A percentile compares a stretch with the other conserved stretches of the same genome.
phyloP scores from a whole-genome alignment of 2,329 filamentous ascomycete species.

The Colletotrichum costaricense region DNA sequence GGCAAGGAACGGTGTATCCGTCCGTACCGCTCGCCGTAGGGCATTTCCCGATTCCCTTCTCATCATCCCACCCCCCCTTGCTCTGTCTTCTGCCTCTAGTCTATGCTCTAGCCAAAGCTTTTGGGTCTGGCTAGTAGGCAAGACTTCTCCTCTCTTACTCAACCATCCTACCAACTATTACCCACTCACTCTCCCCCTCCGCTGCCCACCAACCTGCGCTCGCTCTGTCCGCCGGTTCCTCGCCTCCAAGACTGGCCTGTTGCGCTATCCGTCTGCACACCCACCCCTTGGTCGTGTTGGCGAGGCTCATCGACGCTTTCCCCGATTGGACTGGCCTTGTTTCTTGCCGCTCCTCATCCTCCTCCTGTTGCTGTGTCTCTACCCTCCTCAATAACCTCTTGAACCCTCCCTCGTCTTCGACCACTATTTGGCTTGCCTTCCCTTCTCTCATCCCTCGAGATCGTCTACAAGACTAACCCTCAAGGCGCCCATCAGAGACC shows the following conservation, averaged over 20 bases:
- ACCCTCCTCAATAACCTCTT: slow-evolving; percentile 25
- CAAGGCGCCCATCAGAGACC: slow-evolving; percentile 28
- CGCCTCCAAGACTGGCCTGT: slow-evolving; percentile 21
- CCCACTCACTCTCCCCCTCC: slow-evolving; percentile 18
- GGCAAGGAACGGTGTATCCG: neutral
- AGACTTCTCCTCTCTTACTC: slow-evolving; percentile 3
- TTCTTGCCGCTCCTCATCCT: slow-evolving; percentile 13
- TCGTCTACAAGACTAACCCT: slow-evolving; percentile 22
- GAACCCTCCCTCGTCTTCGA: slow-evolving; percentile 28
- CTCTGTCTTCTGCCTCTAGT: neutral
- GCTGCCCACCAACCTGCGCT: slow-evolving; percentile 2
- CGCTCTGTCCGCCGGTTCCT: slow-evolving; percentile 13
- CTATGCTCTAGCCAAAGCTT: slow-evolving; percentile 6
- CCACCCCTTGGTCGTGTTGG: slow-evolving; percentile 24
- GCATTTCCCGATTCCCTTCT: neutral
- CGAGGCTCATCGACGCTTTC: slow-evolving; percentile 33
- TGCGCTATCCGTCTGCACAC: slow-evolving; percentile 18
- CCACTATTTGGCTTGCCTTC: slow-evolving; percentile 13
- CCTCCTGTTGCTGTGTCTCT: slow-evolving; percentile 13
- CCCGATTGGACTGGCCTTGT: slow-evolving; percentile 30
- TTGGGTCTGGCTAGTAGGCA: slow-evolving; percentile 9
- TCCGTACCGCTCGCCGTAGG: neutral
- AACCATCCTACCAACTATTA: slow-evolving; percentile 7
- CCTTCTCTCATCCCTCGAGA: slow-evolving; percentile 33
- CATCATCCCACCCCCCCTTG: slow-evolving; percentile 1